Base-by-base conservation (phyloP, 495 filamentous ascomycete species). In the Pyrenula aspistea region DNA sequence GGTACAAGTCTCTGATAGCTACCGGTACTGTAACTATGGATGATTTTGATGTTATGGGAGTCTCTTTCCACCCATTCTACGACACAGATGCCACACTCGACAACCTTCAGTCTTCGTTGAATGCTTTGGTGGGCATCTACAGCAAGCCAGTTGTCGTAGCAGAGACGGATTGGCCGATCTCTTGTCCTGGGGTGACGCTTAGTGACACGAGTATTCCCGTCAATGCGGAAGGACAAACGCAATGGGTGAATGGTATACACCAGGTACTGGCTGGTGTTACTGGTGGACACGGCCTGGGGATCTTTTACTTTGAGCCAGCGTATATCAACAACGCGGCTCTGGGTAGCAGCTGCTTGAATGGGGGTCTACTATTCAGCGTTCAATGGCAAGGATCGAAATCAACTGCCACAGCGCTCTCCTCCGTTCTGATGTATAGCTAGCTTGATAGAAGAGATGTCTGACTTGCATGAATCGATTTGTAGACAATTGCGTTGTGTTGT, bases 281-380 rank as follows among this genome's bases (percentile, higher is more conserved):
- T 42, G 75, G 75, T 12, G 71, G 71, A 0, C 15, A 42, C 31
- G 31, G 31, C 15, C 22, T 71, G 56, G 84, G 83, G 0, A 59
- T 87, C 48, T 85, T 85, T 62, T 88, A 86, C 56, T 87, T 84
- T 83, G 83, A 87, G 63, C 85, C 83, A 2, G 83, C 78, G 8
- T 88, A 83, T 83, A 71, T 86, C 50, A 68, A 79, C 49, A 86
- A 87, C 64, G 76, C 76, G 12, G 75, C 65, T 12, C 66, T 87
- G 57, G 84, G 85, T 22, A 76, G 74, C 31, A 75, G 74, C 23
- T 81, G 77, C 60, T 57, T 63, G 24, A 71, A 80, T 67, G 31
- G 8, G 31, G 31, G 31, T 15, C 15, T 42, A 15, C 15, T 42
- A 15, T 42, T 42, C 15, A 42, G 31, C 31, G 31, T 42, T 15